Evolutionary conservation across 495 filamentous ascomycete genomes (phyloP).

Genomic region (Penicillium lividum): DNA sequence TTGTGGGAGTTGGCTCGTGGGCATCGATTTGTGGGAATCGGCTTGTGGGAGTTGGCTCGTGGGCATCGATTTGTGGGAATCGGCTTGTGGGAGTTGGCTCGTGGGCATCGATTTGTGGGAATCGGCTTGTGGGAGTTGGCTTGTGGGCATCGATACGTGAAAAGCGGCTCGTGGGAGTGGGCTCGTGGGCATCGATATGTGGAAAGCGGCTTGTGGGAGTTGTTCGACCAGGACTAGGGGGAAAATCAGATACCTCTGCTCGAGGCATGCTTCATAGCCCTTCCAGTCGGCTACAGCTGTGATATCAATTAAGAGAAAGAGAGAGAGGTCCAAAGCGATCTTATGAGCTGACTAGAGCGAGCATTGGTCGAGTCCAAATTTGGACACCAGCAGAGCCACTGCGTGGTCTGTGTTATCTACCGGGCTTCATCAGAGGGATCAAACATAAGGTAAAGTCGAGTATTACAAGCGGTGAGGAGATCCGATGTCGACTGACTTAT

Average conservation of each 20-base stretch:
- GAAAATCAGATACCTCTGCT: not conserved
- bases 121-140: too few species aligned
- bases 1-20: too few species aligned
- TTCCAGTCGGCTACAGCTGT: not conserved
- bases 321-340: not conserved
- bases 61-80: too few species aligned
- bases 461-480: not conserved
- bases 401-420: not conserved
- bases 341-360: not conserved
- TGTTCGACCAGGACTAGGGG: not conserved
- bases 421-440: not conserved
- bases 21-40: too few species aligned
- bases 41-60: too few species aligned
- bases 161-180: too few species aligned
- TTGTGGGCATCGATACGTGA: too few species aligned
- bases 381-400: not conserved
- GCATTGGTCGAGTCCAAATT: not conserved
- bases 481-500: not conserved
- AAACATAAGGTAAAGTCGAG: not conserved
- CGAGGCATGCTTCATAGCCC: not conserved
- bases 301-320: not conserved
- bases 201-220: too few species aligned
- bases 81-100: too few species aligned
- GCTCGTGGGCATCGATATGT: too few species aligned
- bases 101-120: too few species aligned